phyloP scores from a whole-genome alignment of 2,329 filamentous ascomycete genomes.

The Apiospora kogelbergensis region DNA sequence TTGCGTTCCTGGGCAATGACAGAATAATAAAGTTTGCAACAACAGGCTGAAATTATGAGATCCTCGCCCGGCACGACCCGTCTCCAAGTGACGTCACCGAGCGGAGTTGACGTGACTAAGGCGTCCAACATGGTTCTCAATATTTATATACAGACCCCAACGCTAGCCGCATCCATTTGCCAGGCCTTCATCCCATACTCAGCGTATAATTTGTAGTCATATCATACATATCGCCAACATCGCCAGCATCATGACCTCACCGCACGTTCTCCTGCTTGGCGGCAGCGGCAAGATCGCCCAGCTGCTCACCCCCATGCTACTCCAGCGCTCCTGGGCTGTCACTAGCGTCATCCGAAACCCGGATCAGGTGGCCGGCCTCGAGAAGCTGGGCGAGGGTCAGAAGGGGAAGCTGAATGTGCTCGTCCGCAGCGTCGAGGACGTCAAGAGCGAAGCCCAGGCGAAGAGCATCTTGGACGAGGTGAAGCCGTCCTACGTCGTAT shows the following conservation, averaged over 20 bases:
- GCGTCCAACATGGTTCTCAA: not conserved
- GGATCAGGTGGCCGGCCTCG: constrained; percentile 65
- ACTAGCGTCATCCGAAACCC: constrained; percentile 74
- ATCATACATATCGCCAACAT: no score
- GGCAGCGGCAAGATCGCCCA: constrained; percentile 80
- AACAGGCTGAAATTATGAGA: not conserved
- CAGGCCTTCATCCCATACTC: not conserved
- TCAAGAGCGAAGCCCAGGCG: constrained; percentile 63
- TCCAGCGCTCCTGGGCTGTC: constrained; percentile 73
- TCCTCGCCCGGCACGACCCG: not conserved
- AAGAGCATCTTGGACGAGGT: constrained; percentile 60
- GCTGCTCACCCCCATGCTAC: constrained; percentile 72
- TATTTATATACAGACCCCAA: not conserved
- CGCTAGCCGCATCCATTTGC: not conserved
- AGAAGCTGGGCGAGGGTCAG: constrained; percentile 57
- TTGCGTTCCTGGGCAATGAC: no score
- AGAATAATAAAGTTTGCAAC: not conserved
- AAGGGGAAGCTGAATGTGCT: constrained; percentile 68
- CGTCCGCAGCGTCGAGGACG: constrained; percentile 69
- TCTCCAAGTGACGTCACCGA: not conserved
- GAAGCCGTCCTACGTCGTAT: constrained; percentile 66
- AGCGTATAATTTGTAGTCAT: no score
- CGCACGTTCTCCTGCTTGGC: constrained; percentile 70
- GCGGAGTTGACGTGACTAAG: not conserved
- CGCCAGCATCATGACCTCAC: constrained; percentile 1